Conservation (phyloP, 495 filamentous ascomycete genomes). For the Podospora bellae-mahoneyi region DNA sequence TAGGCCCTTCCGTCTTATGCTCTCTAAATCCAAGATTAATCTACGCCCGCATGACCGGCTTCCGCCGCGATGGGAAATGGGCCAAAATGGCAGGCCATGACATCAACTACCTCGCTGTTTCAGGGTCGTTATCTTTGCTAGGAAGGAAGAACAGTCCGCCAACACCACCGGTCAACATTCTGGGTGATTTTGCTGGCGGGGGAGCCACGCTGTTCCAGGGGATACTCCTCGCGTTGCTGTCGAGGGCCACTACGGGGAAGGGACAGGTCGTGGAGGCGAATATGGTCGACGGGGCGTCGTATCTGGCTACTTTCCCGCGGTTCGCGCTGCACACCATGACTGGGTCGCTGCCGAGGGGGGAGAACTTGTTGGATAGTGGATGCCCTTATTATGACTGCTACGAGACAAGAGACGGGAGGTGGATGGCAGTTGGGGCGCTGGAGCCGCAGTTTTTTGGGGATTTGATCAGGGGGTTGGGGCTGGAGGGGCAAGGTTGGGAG, state of each 20-base stretch:
- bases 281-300: conserved; percentile 88
- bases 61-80: conserved; percentile 82
- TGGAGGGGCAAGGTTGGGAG: conserved; percentile 52
- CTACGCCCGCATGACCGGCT: conserved; percentile 82
- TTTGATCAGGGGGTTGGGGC: conserved; percentile 61
- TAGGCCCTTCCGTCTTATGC: conserved; percentile 65
- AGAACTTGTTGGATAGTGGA: conserved; percentile 78
- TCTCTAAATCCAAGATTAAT: conserved; percentile 70
- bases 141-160: conserved; percentile 67
- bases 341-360: conserved; percentile 62
- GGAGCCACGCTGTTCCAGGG: conserved; percentile 74
- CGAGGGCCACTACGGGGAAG: conserved; percentile 54
- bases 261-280: conserved; percentile 92
- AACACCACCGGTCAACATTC: conserved; percentile 73
- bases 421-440: conserved; percentile 85
- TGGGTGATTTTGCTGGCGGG: conserved; percentile 89
- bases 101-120: conserved; percentile 93
- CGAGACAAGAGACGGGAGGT: conserved; percentile 74
- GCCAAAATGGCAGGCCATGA: conserved; percentile 91
- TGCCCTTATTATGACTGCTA: conserved; percentile 88
- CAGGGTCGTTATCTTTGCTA: conserved; percentile 72
- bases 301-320: conserved; percentile 72
- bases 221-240: conserved; percentile 60
- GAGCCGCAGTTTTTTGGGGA: conserved; percentile 79
- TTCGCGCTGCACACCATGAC: conserved; percentile 55